Base-by-base conservation (phyloP, 805 yeast species). In the Nakazawaea siamensis region DNA sequence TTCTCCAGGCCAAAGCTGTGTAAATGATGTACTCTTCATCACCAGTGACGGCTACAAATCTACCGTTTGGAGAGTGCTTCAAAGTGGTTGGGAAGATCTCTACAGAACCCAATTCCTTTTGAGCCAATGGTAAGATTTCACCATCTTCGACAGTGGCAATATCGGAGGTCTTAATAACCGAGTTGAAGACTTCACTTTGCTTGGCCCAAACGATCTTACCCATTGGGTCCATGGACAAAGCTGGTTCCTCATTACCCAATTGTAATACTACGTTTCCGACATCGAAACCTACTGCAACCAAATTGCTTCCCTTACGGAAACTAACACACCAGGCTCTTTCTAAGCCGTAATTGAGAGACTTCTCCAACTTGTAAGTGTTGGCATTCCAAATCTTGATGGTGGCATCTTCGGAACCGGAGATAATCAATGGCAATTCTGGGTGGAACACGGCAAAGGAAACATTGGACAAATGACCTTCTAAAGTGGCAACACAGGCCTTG, bases 361-460 rank as follows among this genome's bases (percentile, higher is more conserved):
- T 87, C 61, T 90, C 97, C 45, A 90, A 71, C 61, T 85, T 86
- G 64, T 90, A 92, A 24, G 97, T 86, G 54, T 81, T 81, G 16
- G 97, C 70, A 57, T 85, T 90, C 99, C 99, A 92, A 50, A 92
- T 72, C 54, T 88, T 86, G 46, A 92, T 68, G 8, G 96, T 80
- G 35, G 94, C 86, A 62, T 92, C 99, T 62, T 92, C 99, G 34
- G 96, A 81, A 45, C 99, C 99, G 3, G 97, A 86, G 31, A 92
- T 72, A 44, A 92, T 88, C 45, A 90, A 64, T 16, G 98, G 98
- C 51, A 92, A 69, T 51, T 90, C 94, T n/a, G 96, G 95, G 58
- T 92, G 99, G 79, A 88, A 92, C 24, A 88, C 76, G 6, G 99
- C 98, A 64, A 87, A 92, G 18, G 96, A 86, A 28, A 92, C 98